Evolutionary conservation across 495 filamentous ascomycete genomes (phyloP).

Genomic region (Penicillium lividum): DNA sequence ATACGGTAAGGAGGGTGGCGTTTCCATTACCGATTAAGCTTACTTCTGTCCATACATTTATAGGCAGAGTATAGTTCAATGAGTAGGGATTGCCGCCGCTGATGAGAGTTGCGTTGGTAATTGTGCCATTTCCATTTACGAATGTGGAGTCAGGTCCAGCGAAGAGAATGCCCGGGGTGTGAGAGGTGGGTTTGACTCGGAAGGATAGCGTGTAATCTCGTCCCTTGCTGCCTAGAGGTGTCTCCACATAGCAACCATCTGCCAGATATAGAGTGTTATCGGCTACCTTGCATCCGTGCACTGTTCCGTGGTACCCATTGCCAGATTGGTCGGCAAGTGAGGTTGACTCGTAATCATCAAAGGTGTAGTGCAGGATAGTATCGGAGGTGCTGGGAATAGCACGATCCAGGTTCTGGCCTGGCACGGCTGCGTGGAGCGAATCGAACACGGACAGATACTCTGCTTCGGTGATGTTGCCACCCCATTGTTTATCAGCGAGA

Average conservation of each 20-base stretch:
- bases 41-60: conserved; percentile 41
- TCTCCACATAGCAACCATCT: conserved; percentile 36
- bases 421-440: conserved; percentile 36
- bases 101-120: conserved; percentile 45
- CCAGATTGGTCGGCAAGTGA: conserved; percentile 40
- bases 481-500: conserved; percentile 57
- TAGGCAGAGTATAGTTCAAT: conserved; percentile 44
- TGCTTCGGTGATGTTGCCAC: conserved; percentile 40
- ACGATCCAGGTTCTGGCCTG: conserved; percentile 51
- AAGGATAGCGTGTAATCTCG: conserved; percentile 52
- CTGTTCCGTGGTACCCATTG: conserved; percentile 45
- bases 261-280: conserved; percentile 29
- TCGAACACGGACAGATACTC: conserved; percentile 43
- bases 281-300: conserved; percentile 31
- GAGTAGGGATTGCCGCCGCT: conserved; percentile 47
- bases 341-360: conserved; percentile 8
- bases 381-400: conserved; percentile 35
- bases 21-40: conserved; percentile 42
- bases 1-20: conserved; percentile 38
- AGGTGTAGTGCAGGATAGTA: conserved; percentile 45
- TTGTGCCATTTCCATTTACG: conserved; percentile 32
- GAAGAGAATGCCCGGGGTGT: conserved; percentile 35
- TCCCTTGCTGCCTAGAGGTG: conserved; percentile 49
- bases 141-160: conserved; percentile 49
- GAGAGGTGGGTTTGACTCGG: conserved; percentile 32